Percentiles rank a stretch among this genome's conserved stretches.
phyloP scores from a whole-genome alignment of 805 yeast species.

The Blastobotrys terrestris region DNA sequence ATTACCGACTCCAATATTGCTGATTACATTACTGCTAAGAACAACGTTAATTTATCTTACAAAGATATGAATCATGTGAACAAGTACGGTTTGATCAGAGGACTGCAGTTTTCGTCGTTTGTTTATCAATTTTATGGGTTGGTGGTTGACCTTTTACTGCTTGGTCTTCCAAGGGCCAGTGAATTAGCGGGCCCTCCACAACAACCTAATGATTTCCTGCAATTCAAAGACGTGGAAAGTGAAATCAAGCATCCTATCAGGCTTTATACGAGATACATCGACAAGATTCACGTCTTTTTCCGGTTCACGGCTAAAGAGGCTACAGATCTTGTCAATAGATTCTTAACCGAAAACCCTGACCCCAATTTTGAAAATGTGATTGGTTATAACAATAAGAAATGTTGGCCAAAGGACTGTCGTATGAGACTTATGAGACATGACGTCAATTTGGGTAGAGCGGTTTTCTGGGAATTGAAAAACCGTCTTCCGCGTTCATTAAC shows the following conservation, averaged over 20 bases:
- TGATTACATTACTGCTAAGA: conserved; percentile 86
- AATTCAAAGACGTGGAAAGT: conserved; percentile 51
- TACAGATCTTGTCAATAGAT: conserved; percentile 67
- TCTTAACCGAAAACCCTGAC: conserved; percentile 79
- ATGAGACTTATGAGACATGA: conserved; percentile 89
- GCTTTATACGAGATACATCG: conserved; percentile 75
- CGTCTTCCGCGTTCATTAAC: conserved; percentile 75
- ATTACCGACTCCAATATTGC: conserved; percentile 88
- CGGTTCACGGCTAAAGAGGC: conserved; percentile 70
- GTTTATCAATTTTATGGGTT: conserved; percentile 87
- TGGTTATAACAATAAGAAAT: conserved; percentile 79
- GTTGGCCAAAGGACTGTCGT: conserved; percentile 92
- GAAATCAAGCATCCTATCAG: conserved; percentile 73
- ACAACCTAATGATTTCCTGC: conserved; percentile 71
- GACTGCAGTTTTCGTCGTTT: conserved; percentile 85
- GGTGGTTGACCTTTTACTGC: conserved; percentile 68
- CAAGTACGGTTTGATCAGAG: conserved; percentile 80
- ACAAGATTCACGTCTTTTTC: conserved; percentile 73
- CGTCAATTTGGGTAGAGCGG: conserved; percentile 87
- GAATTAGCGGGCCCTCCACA: conserved; percentile 78
- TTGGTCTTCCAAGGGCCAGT: conserved; percentile 81
- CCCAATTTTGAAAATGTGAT: conserved; percentile 83
- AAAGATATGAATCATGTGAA: conserved; percentile 95
- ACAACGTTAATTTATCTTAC: conserved; percentile 72
- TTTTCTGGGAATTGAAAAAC: conserved; percentile 80